Base-by-base conservation (phyloP, 352 stramenopile genomes). In the Globisporangium abappressorium region DNA sequence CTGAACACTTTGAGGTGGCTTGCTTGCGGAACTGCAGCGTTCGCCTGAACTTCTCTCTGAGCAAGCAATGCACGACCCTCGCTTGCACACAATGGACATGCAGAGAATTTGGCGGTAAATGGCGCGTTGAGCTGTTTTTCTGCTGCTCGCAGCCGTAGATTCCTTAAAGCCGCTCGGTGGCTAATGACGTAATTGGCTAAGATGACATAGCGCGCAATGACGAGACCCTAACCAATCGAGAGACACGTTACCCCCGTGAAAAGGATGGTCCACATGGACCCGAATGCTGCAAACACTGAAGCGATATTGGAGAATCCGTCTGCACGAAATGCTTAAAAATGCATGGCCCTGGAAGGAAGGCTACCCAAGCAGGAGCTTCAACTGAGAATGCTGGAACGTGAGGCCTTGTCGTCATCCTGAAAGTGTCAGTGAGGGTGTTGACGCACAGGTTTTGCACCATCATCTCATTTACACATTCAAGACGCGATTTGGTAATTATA, bases 171-270 rank as follows among this genome's bases (percentile, higher is more conserved):
- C 28, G 22, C 8, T 26, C 18, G 9, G 56, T 9, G 26, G 6
- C 30, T 30, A 62, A 62, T 62, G 56, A 62, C 56, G 56, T 33
- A 62, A 46, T 62, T 46, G 56, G 9, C 11, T 3, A 0, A 38
- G 56, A 62, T 62, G 56, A 62, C 56, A 36, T 30, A 62, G 56
- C n/a, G 9, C 56, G 36, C 24, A 62, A 62, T 62, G 56, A 62
- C 56, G 34, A 61, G 55, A 59, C 28, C 26, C 26, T 26, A 22
- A 62, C n/a, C 56, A 30, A n/a, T 12, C 6, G 7, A 60, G 55
- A 61, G 56, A 62, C 56, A 33, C 26, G 18, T 22, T 57, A 5
- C 9, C 22, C 22, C 5, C 28, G 24, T 34, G 22, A 43, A 6
- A 43, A 28, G 24, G 24, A 12, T 58, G 28, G 18, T 14, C 8